phyloP scores from a whole-genome alignment of 257 asterid species.

The Penstemon davidsonii region DNA sequence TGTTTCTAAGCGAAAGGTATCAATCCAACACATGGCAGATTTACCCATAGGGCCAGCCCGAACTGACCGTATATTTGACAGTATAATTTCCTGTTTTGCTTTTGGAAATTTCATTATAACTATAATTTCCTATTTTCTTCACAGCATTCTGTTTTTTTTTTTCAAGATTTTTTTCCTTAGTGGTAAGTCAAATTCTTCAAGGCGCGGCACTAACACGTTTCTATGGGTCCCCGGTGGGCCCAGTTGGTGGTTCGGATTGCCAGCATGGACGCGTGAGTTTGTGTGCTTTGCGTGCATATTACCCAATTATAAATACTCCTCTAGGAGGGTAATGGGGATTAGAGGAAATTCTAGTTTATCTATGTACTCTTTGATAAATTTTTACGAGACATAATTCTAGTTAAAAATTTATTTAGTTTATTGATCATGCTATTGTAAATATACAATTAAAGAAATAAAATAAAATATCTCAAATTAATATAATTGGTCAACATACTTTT shows the following conservation, averaged over 20 bases:
- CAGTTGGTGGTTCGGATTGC: constrained; percentile 32
- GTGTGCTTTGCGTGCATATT: constrained; percentile 60
- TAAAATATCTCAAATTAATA: no score
- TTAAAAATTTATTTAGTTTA: background rate
- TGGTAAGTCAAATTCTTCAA: constrained; percentile 17
- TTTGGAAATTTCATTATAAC: background rate
- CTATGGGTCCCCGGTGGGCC: constrained; percentile 8
- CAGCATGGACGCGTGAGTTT: constrained; percentile 43
- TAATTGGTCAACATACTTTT: no score
- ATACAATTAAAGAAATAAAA: no score
- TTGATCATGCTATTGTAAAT: no score
- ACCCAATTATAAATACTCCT: constrained; percentile 35
- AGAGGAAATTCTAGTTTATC: background rate
- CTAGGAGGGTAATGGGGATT: background rate
- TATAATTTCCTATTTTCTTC: no score
- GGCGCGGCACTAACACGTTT: constrained; percentile 32
- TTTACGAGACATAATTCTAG: background rate
- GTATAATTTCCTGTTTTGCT: background rate
- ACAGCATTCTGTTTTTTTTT: background rate
- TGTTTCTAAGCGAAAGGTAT: background rate
- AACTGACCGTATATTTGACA: constrained; percentile 27
- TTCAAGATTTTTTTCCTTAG: background rate
- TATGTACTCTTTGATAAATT: background rate
- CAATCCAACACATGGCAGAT: constrained; percentile 24
- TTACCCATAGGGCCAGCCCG: constrained; percentile 25